Percentiles rank a stretch among this genome's conserved stretches.
Evolutionary conservation across 176 grass and related monocot genomes (phyloP).

Genomic region (Ananas comosus): DNA sequence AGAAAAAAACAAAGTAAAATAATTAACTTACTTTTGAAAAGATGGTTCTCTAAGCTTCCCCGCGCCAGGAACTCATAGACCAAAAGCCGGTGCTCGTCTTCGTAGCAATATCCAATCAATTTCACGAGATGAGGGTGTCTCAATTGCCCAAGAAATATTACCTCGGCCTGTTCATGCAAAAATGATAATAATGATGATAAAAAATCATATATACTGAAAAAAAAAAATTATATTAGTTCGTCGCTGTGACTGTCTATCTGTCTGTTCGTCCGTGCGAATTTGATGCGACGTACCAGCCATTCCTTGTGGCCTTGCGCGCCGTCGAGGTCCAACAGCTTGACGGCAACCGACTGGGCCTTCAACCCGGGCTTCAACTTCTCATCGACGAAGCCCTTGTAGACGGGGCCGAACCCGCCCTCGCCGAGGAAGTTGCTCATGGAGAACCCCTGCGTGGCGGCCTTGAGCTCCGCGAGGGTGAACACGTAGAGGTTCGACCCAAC

Average conservation of each 20-base stretch:
- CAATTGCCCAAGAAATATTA: slow-evolving; percentile 51
- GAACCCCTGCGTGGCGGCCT: slow-evolving; percentile 52
- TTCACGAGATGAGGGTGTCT: slow-evolving; percentile 66
- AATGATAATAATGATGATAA: not conserved
- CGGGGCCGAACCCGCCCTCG: slow-evolving; percentile 73
- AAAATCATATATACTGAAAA: not conserved
- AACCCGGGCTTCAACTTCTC: slow-evolving; percentile 62
- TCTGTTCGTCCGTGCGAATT: slow-evolving; percentile 10
- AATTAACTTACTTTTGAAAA: slow-evolving; percentile 54
- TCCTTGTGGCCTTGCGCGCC: slow-evolving; percentile 75
- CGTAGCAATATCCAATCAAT: slow-evolving; percentile 71
- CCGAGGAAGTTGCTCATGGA: slow-evolving; percentile 82
- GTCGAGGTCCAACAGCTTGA: slow-evolving; percentile 81
- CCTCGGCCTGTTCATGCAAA: slow-evolving; percentile 16
- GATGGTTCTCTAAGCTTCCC: slow-evolving; percentile 72
- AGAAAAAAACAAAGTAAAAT: not conserved
- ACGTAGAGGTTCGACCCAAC: slow-evolving; percentile 63
- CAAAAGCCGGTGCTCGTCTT: slow-evolving; percentile 52
- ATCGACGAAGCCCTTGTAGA: slow-evolving; percentile 87
- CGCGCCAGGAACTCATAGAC: slow-evolving; percentile 69
- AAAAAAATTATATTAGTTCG: too few species aligned
- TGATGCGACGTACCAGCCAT: slow-evolving; percentile 47
- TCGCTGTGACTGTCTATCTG: too few species aligned
- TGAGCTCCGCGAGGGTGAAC: slow-evolving; percentile 68
- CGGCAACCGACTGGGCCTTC: slow-evolving; percentile 53